Conservation (phyloP, 1,284 basidiomycete species). For the Cryptococcus hybrid region DNA sequence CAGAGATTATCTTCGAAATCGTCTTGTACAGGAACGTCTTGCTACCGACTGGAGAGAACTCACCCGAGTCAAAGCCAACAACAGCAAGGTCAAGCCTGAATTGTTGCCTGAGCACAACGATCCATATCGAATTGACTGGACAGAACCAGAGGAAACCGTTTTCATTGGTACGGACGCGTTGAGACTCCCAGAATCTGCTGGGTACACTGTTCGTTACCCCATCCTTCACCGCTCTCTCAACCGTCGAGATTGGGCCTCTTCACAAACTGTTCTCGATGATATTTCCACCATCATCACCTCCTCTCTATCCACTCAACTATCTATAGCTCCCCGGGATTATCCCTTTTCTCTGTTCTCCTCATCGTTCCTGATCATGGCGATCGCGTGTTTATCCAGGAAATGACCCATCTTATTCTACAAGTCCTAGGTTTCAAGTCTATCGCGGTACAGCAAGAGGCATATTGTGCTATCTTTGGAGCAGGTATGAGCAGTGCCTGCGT, state of each 20-base stretch:
- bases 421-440: slow-evolving; percentile 89
- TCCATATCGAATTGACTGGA: slow-evolving; percentile 77
- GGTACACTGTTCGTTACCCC: slow-evolving; percentile 74
- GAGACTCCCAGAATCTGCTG: slow-evolving; percentile 62
- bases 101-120: slow-evolving; percentile 79
- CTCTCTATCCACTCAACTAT: slow-evolving; percentile 63
- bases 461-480: slow-evolving; percentile 92
- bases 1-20: slow-evolving; percentile 68
- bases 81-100: slow-evolving; percentile 60
- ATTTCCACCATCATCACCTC: slow-evolving; percentile 67
- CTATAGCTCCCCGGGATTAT: slow-evolving; percentile 59
- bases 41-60: slow-evolving; percentile 71
- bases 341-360: slow-evolving; percentile 81
- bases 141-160: slow-evolving; percentile 50
- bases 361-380: slow-evolving; percentile 93
- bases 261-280: slow-evolving; percentile 70
- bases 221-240: slow-evolving; percentile 76
- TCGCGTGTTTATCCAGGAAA: slow-evolving; percentile 73
- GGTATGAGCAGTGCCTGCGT: slow-evolving; percentile 94
- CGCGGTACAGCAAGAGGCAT: slow-evolving; percentile 84
- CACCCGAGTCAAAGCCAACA: slow-evolving; percentile 65
- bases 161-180: slow-evolving; percentile 60
- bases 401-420: slow-evolving; percentile 71
- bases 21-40: slow-evolving; percentile 86
- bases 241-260: slow-evolving; percentile 67